Evolutionary conservation across 2,329 filamentous ascomycete genomes (phyloP).

Genomic region (Ascochyta viciae-villosae): DNA sequence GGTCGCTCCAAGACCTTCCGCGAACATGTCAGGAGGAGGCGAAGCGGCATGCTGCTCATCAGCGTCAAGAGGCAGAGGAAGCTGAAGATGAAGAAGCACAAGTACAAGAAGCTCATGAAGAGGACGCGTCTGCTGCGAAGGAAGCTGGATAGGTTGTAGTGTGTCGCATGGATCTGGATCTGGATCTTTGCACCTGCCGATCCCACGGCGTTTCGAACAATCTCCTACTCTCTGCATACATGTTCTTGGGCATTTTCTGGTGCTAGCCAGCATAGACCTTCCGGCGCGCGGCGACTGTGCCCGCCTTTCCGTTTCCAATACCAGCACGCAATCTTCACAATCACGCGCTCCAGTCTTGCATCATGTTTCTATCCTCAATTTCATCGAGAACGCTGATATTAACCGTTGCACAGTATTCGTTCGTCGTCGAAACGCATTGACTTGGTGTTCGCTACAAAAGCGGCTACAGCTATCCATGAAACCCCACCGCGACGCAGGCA

Average conservation of each 20-base stretch:
- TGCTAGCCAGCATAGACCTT: conserved; percentile 35
- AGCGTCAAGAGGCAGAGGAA: conserved; percentile 92
- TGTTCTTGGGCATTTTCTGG: conserved; percentile 27
- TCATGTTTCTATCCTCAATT: conserved; percentile 35
- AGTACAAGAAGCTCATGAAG: conserved; percentile 99
- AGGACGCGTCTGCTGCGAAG: conserved; percentile 86
- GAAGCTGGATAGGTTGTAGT: conserved; percentile 67
- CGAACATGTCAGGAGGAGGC: conserved; percentile 34
- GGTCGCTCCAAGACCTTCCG: conserved; percentile 35
- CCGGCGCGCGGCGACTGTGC: conserved; percentile 30
- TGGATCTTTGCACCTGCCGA: conserved; percentile 1
- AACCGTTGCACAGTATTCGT: conserved; percentile 14
- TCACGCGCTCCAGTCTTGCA: conserved; percentile 27
- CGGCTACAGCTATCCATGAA: conserved; percentile 44
- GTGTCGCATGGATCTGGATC: conserved; percentile 11
- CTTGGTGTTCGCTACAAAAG: conserved; percentile 29
- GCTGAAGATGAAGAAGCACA: conserved; percentile 99
- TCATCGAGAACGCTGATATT: background rate
- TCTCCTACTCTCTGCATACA: conserved; percentile 32
- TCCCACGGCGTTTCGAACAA: conserved; percentile 38
- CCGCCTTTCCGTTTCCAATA: conserved; percentile 38
- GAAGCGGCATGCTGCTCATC: conserved; percentile 74
- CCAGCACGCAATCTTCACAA: conserved; percentile 19
- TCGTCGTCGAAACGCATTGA: conserved; percentile 37
- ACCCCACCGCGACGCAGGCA: conserved; percentile 38